phyloP scores from a whole-genome alignment of 2,329 filamentous ascomycete species.

The Chaetomium sp. region DNA sequence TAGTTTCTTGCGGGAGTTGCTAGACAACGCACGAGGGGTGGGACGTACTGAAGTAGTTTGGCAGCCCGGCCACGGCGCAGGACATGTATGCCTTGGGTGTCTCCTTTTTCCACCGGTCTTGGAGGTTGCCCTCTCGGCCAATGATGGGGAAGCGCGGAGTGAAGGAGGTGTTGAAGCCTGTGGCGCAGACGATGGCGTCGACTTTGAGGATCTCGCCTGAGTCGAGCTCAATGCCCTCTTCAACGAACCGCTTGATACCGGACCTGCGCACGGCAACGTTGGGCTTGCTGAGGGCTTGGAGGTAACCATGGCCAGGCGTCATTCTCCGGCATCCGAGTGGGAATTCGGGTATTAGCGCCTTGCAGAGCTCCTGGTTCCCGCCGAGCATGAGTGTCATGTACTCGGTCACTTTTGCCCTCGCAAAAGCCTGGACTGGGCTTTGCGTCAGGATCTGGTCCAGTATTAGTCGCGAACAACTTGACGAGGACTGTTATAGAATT shows the following conservation, averaged over 20 bases:
- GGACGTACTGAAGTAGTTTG: constrained; percentile 49
- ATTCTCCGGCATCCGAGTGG: constrained; percentile 43
- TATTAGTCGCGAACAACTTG: neutral
- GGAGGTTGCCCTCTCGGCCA: constrained; percentile 44
- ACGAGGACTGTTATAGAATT: neutral
- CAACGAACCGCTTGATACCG: constrained; percentile 39
- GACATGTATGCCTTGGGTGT: constrained; percentile 48
- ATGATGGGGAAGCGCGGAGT: constrained; percentile 45
- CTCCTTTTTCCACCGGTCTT: constrained; percentile 39
- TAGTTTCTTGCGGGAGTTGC: neutral
- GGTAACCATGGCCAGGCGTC: constrained; percentile 45
- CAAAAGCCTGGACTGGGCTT: constrained; percentile 36
- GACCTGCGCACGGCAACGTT: constrained; percentile 45
- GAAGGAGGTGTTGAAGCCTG: constrained; percentile 50
- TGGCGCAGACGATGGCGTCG: constrained; percentile 53
- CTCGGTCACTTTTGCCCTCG: constrained; percentile 34
- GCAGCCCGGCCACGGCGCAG: constrained; percentile 43
- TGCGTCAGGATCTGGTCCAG: constrained; percentile 33
- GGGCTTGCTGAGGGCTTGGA: constrained; percentile 38
- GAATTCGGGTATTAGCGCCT: constrained; percentile 44
- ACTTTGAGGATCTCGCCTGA: constrained; percentile 44
- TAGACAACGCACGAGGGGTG: neutral
- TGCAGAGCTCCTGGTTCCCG: constrained; percentile 44
- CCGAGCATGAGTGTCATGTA: constrained; percentile 44
- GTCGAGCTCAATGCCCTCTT: constrained; percentile 42